Base-by-base conservation (phyloP, 495 filamentous ascomycete genomes). In the Neurospora terricola region DNA sequence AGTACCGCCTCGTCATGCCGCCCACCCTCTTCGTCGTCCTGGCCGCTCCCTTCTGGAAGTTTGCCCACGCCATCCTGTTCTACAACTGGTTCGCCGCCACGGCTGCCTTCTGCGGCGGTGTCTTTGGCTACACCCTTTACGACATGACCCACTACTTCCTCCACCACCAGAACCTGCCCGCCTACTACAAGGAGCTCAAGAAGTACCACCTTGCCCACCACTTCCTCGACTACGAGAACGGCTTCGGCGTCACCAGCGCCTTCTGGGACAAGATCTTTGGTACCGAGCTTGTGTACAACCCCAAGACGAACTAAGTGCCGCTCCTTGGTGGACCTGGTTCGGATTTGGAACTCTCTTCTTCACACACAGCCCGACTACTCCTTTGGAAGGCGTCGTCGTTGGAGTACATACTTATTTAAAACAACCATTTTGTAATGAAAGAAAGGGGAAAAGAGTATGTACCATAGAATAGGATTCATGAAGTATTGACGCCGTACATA, bases 111-210 rank as follows among this genome's bases (percentile, higher is more conserved):
- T 95, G 91, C 78, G 96, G 96, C 38, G 96, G 94, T 72, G 90
- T 99, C 69, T 97, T 97, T 76, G 96, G 96, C 36, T 99, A 98
- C 79, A 87, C 97, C 70, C 93, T 91, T 83, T 99, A 99, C 84
- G 96, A 99, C 79, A 73, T 97, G 84, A 98, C 96, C 16, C 96
- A 99, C 82, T 99, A 98, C 83, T 98, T 98, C 88, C 89, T 99
- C n/a, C 96, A 99, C 81, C 96, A 99, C 82, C 90, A 91, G 83
- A 97, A 92, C 70, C 89, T 98, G 14, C 96, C 96, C 5, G 81
- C 88, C 4, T 95, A 94, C 87, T 97, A 94, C 81, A 90, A 91
- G 79, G 85, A 88, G 72, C 89, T 98, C 76, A 98, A 98, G 88
- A 98, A 97, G 81, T 96, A 97, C 77, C 96, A 99, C 78, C 90